Conservation (phyloP, 164 flowering plant species). For the Brasenia schreberi region DNA sequence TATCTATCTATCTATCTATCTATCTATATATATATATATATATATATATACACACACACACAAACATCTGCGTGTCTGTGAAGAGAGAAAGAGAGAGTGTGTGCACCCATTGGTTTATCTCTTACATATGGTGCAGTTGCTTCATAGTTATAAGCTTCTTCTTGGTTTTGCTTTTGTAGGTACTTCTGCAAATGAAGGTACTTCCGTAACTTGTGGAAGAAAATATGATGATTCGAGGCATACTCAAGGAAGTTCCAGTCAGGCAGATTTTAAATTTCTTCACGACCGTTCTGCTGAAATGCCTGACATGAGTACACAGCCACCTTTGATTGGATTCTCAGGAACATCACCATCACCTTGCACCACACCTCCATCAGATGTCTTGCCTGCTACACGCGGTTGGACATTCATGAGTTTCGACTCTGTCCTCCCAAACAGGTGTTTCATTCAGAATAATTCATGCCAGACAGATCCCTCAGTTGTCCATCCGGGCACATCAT, state of each 20-base stretch:
- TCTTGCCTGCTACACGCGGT: constrained; percentile 1
- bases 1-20: no score
- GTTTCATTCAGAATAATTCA: constrained; percentile 7
- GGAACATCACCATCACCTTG: constrained; percentile 5
- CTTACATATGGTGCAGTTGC: no score
- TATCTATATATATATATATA: no score
- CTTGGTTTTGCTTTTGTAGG: neutral
- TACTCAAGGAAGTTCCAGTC: neutral
- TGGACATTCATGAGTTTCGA: constrained; percentile 9
- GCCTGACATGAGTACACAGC: constrained; percentile 2
- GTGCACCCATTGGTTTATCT: no score
- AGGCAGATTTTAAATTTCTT: constrained; percentile 4
- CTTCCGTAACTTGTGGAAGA: neutral
- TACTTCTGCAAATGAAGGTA: neutral
- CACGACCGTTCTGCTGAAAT: neutral
- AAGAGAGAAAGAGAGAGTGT: no score
- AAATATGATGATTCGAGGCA: constrained; percentile 2
- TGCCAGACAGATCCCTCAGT: constrained; percentile 5
- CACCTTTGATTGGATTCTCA: constrained; percentile 1
- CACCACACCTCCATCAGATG: constrained; percentile 4
- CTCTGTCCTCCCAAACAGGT: constrained; percentile 3
- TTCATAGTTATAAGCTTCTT: neutral
- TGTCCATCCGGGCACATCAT: neutral
- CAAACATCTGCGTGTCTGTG: no score
- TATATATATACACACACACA: no score